These are phyloP conservation scores for Aspergillus udagawae DNA, from an alignment of 2,329 filamentous ascomycete genomes.

Conservation along the genomic window DNA sequence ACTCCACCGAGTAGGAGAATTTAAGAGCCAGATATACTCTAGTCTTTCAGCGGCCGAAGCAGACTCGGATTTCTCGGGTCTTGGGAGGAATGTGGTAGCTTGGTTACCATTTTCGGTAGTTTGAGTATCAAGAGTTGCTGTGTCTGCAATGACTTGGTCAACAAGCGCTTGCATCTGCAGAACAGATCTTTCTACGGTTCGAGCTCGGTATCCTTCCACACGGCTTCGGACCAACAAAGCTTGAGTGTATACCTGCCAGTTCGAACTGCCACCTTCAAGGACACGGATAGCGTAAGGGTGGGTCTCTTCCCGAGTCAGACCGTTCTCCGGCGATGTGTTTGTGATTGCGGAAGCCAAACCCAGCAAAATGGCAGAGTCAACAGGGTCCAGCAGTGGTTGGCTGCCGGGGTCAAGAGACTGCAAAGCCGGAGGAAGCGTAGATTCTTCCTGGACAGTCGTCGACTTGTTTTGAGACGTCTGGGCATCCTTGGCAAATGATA, in stretches of 20 bases:
- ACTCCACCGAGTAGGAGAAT: constrained; percentile 85
- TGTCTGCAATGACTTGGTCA: constrained; percentile 91
- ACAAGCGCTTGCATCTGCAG: constrained; percentile 92
- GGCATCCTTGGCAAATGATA: constrained; percentile 66
- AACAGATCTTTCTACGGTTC: constrained; percentile 84
- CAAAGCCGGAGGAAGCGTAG: constrained; percentile 58
- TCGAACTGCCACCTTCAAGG: constrained; percentile 80
- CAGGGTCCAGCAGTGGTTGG: constrained; percentile 74
- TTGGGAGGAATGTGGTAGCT: constrained; percentile 76
- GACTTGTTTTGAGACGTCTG: constrained; percentile 38
- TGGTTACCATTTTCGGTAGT: constrained; percentile 37
- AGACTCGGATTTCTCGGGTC: constrained; percentile 69
- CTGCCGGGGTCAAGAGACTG: constrained; percentile 66
- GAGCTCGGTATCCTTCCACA: constrained; percentile 80
- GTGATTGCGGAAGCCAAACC: constrained; percentile 77
- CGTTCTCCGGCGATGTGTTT: constrained; percentile 79
- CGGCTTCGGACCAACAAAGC: constrained; percentile 83
- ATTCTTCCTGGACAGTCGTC: constrained; percentile 39
- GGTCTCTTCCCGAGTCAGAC: constrained; percentile 88
- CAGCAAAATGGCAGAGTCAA: constrained; percentile 88
- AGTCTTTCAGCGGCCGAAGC: constrained; percentile 70
- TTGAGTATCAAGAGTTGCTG: constrained; percentile 46
- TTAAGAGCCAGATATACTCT: constrained; percentile 77
- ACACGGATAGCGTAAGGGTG: constrained; percentile 87
- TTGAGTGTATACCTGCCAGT: constrained; percentile 98